Conservation (phyloP, 257 asterid genomes). For the Phtheirospermum japonicum region DNA sequence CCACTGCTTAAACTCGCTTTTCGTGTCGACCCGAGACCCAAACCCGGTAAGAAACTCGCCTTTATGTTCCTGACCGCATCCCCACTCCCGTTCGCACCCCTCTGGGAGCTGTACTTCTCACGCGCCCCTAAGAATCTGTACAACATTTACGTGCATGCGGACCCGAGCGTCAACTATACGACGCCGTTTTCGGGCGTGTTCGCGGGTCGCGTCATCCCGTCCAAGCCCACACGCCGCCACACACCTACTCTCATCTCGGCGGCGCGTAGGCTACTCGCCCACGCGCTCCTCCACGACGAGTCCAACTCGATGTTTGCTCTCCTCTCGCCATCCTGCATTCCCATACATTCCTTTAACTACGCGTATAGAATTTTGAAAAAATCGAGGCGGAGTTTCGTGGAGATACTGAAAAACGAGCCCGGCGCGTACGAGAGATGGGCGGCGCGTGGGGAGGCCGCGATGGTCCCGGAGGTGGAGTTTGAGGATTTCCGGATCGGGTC, state of each 20-base stretch:
- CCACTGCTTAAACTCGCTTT: conserved; percentile 39
- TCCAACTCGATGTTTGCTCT: conserved; percentile 69
- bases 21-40: conserved; percentile 44
- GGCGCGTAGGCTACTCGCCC: conserved; percentile 59
- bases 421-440: conserved; percentile 68
- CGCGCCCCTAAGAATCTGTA: conserved; percentile 39
- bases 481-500: conserved; percentile 78
- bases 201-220: conserved; percentile 43
- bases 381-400: conserved; percentile 58
- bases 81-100: conserved; percentile 65
- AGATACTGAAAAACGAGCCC: conserved; percentile 53
- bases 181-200: conserved; percentile 56
- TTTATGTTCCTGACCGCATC: conserved; percentile 71
- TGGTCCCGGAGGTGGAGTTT: conserved; percentile 63
- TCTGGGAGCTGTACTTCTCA: conserved; percentile 68
- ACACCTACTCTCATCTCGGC: conserved; percentile 61
- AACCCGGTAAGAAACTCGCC: conserved; percentile 53
- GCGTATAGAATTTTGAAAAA: conserved; percentile 30
- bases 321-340: conserved; percentile 63
- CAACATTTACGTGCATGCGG: conserved; percentile 69
- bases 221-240: conserved; percentile 67
- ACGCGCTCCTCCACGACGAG: conserved; percentile 65
- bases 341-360: conserved; percentile 53
- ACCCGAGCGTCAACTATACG: conserved; percentile 43
- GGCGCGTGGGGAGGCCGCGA: conserved; percentile 75